Evolutionary conservation across 805 yeast species (phyloP), one percentile per base, ranked within the genome.

Genomic region (Sungouiozyma intestinalis): DNA sequence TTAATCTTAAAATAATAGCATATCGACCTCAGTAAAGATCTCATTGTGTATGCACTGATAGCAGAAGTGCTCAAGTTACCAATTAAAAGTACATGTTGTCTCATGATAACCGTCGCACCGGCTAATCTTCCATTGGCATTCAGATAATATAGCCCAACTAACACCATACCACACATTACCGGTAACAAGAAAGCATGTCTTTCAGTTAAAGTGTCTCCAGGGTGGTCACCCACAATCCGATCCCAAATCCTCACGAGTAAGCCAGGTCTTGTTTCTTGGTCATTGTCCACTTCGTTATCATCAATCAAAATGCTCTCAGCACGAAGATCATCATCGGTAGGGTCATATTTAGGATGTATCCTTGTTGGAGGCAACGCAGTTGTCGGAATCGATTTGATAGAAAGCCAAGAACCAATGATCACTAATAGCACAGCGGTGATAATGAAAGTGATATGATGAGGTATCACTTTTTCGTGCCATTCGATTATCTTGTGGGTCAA

Each of bases 311-410:
- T 47, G 24, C 51, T 54, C 13, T 49, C 54, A 8, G 46, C 48
- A 16, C 42, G 45, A 9, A 47, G 33, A 46, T 67, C 71, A 17
- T 55, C 53, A 49, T 70, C 74, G 1, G 66, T 47, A 15, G 64
- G 69, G 49, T 70, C 73, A 49, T 65, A 70, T 35, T 67, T 43
- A 2, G 66, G 67, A 49, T 69, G 71, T 7, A 54, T 40, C 11
- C 48, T 53, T 9, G 55, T 57, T 16, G 74, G 70, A 21, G 61
- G 56, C 39, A 54, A 41, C 16, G 61, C 58, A 31, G 58, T 56
- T 18, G 46, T 48, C 16, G 61, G 61, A 27, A 56, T 53, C 5
- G 55, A 48, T 1, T 47, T 54, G 3, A 70, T 40, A 0, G 71
- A 57, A 4, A 62, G 54, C 45, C 60, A 61, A 15, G 66, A 47